Evolutionary conservation across 257 asterid genomes (phyloP).

Genomic region (Prunella vulgaris): DNA sequence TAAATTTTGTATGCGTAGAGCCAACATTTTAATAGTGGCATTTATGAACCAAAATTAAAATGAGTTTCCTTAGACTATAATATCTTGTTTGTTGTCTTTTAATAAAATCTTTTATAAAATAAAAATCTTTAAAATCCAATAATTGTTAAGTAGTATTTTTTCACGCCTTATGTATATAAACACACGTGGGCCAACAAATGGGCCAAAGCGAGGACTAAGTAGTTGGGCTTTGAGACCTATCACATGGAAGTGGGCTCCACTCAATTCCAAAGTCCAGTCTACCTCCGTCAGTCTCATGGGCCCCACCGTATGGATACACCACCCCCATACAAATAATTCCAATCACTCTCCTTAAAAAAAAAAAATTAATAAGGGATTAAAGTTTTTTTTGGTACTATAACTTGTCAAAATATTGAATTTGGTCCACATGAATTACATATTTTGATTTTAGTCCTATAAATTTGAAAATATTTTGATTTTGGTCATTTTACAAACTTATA

Average conservation of each 20-base stretch:
- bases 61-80: neutral
- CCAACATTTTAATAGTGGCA: neutral
- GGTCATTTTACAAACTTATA: too few species aligned
- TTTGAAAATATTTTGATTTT: too few species aligned
- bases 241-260: constrained; percentile 33
- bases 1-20: neutral
- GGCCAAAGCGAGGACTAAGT: neutral
- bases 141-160: neutral
- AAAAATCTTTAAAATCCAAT: neutral
- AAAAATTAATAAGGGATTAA: too few species aligned
- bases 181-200: neutral
- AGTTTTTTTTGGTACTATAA: too few species aligned
- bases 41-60: neutral
- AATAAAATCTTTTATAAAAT: neutral
- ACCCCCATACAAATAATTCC: neutral
- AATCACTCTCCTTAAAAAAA: constrained; percentile 2
- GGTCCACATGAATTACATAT: too few species aligned
- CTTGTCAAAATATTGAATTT: too few species aligned
- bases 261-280: constrained; percentile 12
- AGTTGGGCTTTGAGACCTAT: constrained; percentile 20
- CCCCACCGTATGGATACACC: constrained; percentile 12
- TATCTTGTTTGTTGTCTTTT: neutral
- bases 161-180: neutral
- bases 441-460: too few species aligned
- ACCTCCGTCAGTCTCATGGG: constrained; percentile 11